Base-by-base conservation (phyloP, 202 grass and related monocot genomes). In the Saccharum hybrid region DNA sequence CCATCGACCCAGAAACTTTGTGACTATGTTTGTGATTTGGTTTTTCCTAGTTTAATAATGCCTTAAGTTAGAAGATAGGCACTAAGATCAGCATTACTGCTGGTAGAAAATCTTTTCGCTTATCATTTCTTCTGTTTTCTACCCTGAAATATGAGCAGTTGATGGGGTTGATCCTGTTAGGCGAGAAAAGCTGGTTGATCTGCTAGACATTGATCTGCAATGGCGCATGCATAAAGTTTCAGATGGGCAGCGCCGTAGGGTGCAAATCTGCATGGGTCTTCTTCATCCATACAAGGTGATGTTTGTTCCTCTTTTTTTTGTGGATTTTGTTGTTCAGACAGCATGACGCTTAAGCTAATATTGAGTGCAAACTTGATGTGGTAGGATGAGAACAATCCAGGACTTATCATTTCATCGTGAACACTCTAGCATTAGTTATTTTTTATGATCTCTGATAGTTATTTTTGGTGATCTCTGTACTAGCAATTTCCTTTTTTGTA, bases 181-280 rank as follows among this genome's bases (percentile, higher is more conserved):
- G 79, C 79, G 96, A 79, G 93, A 94, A 70, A 94, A 94, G 84
- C 89, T 98, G 62, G 65, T 98, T 52, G 91, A 95, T 90, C 91
- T 98, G 69, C 89, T 98, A 68, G 92, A 98, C 40, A 98, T 98
- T 72, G 91, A 95, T 90, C 80, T 98, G 71, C 77, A 94, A 45
- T 98, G 96, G 90, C 88, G 87, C 51, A 98, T 98, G 96, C 92
- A 98, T 88, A 98, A 93, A 94, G 96, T 98, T 86, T 98, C 96
- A 61, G 96, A 98, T 60, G 96, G 96, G 21, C 92, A 98, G 63
- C 91, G 96, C 7, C 96, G 90, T 2, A 90, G 96, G 74, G 91
- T 98, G 65, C 96, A 98, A 80, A 98, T 98, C 74, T 98, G 96
- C 89, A 96, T 98, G 96, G 93, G 96, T 9, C 96, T 98, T 82